Evolutionary conservation across 2,329 filamentous ascomycete genomes (phyloP).

Genomic region (Didymella lethalis): DNA sequence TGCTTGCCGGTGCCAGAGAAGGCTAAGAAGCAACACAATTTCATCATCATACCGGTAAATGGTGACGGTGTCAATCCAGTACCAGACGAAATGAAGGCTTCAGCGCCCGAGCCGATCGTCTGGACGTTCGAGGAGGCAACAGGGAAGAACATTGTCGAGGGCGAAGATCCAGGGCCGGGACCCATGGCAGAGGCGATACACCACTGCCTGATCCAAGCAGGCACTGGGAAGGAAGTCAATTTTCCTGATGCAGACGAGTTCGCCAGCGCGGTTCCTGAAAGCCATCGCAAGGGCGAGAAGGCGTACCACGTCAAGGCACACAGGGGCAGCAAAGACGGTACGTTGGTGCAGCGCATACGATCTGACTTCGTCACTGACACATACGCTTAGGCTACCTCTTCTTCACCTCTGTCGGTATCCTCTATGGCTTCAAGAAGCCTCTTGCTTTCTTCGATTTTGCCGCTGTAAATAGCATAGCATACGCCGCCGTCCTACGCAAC

Average conservation of each 20-base stretch:
- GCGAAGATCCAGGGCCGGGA: conserved; percentile 52
- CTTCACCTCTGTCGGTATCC: conserved; percentile 66
- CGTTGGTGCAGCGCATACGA: background rate
- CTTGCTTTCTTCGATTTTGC: conserved; percentile 69
- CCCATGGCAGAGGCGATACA: conserved; percentile 57
- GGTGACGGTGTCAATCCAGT: conserved; percentile 58
- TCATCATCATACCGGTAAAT: conserved; percentile 65
- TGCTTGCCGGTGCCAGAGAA: conserved; percentile 71
- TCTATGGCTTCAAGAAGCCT: conserved; percentile 73
- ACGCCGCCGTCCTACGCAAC: conserved; percentile 69
- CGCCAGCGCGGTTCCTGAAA: conserved; percentile 65
- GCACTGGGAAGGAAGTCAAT: conserved; percentile 57
- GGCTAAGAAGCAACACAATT: conserved; percentile 68
- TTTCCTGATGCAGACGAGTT: conserved; percentile 66
- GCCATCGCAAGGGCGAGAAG: conserved; percentile 68
- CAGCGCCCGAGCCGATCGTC: conserved; percentile 63
- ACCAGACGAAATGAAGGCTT: conserved; percentile 50
- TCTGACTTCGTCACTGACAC: conserved; percentile 23
- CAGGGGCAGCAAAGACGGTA: conserved; percentile 71
- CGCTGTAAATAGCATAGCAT: conserved; percentile 66
- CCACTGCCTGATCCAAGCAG: conserved; percentile 53
- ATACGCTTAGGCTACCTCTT: conserved; percentile 64
- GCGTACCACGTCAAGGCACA: conserved; percentile 71
- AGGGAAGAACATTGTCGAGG: conserved; percentile 54
- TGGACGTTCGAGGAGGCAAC: conserved; percentile 66